These are phyloP conservation scores for Puccinia polysora DNA, from an alignment of 1,284 basidiomycete genomes.

Conservation along the genomic window DNA sequence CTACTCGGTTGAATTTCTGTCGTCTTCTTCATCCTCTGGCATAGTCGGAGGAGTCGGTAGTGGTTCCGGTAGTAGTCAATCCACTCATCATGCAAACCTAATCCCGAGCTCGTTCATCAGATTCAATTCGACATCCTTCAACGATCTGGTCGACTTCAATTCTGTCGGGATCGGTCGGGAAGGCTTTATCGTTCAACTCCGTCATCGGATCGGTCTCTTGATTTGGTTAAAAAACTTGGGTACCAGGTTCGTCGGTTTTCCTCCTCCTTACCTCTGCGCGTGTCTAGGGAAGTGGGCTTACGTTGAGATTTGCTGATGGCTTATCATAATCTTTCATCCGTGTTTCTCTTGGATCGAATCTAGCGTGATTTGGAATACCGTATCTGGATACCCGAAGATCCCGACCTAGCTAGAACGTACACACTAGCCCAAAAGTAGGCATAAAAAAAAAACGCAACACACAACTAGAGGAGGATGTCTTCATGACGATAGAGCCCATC, in stretches of 20 bases:
- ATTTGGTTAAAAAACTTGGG: conserved; percentile 1
- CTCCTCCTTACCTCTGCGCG: too few relatives aligned
- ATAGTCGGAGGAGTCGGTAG: too few relatives aligned
- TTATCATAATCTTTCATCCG: not conserved
- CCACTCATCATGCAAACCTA: not conserved
- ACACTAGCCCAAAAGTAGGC: too few relatives aligned
- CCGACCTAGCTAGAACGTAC: too few relatives aligned
- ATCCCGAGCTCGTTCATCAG: not conserved
- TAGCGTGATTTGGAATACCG: conserved; percentile 11
- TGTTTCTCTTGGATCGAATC: not conserved
- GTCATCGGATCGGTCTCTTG: not conserved
- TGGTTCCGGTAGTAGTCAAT: too few relatives aligned
- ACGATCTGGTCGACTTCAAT: conserved; percentile 5
- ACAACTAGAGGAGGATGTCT: too few relatives aligned
- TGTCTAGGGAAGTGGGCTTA: too few relatives aligned
- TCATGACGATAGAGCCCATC: too few relatives aligned
- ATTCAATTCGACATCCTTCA: not conserved
- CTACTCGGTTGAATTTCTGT: too few relatives aligned
- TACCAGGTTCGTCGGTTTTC: not conserved
- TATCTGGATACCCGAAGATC: not conserved
- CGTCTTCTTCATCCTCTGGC: too few relatives aligned
- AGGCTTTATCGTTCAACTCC: conserved; percentile 3
- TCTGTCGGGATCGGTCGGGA: not conserved
- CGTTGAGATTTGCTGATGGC: not conserved
- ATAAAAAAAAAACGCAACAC: too few relatives aligned